Percentiles rank a stretch among this genome's conserved stretches.
Evolutionary conservation across 371 early-diverging fungal genomes (phyloP).

Genomic region (Nosema muscidifuracis): DNA sequence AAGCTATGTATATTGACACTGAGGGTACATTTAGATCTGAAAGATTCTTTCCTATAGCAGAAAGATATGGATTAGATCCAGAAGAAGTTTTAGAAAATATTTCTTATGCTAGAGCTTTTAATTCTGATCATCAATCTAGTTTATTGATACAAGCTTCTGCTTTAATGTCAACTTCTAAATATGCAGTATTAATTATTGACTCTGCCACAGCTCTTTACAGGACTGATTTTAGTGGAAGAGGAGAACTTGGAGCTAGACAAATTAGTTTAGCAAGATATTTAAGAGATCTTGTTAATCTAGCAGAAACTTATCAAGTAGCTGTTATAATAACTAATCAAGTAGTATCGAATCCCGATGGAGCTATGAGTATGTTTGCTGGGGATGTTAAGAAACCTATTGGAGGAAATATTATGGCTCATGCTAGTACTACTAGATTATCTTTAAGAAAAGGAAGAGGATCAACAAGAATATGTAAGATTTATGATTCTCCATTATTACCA

Average conservation of each 20-base stretch:
- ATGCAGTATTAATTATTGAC: constrained; percentile 83
- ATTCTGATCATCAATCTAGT: constrained; percentile 87
- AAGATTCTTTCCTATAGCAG: constrained; percentile 77
- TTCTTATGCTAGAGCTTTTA: constrained; percentile 87
- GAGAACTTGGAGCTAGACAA: constrained; percentile 90
- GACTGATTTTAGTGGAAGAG: constrained; percentile 92
- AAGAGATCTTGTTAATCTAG: constrained; percentile 75
- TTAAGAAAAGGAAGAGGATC: constrained; percentile 67
- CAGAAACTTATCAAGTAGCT: constrained; percentile 87
- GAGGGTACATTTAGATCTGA: constrained; percentile 96
- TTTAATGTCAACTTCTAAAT: constrained; percentile 87
- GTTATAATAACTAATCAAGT: constrained; percentile 97
- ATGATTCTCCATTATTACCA: constrained; percentile 66
- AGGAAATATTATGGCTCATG: constrained; percentile 94
- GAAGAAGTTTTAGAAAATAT: constrained; percentile 85
- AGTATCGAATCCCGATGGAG: constrained; percentile 90
- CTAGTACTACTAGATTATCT: constrained; percentile 70
- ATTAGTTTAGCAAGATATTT: constrained; percentile 87
- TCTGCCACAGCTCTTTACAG: constrained; percentile 89
- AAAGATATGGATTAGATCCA: constrained; percentile 76
- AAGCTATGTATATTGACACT: constrained; percentile 93
- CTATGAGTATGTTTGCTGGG: constrained; percentile 75
- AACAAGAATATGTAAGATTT: constrained; percentile 68
- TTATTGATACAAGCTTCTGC: constrained; percentile 81
- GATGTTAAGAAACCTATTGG: constrained; percentile 95